Base-by-base conservation (phyloP, 495 filamentous ascomycete species). In the Cercophora scortea region DNA sequence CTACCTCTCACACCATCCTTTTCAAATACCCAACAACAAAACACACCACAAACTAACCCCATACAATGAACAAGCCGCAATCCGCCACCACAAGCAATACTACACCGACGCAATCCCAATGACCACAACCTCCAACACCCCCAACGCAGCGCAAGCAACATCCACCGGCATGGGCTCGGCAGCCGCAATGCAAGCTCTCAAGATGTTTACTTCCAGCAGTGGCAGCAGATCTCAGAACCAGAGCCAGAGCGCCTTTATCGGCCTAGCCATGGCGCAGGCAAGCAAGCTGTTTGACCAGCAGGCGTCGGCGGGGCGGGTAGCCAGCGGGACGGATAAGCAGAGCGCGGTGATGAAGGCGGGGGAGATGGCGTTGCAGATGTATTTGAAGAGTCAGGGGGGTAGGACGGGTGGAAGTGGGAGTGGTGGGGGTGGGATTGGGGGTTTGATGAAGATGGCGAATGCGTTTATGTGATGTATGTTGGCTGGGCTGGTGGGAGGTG, bases 121-220 rank as follows among this genome's bases (percentile, higher is more conserved):
- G 25, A 25, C 25, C 25, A 2, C 49, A 50, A 16, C 53, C 50
- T 12, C 25, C 25, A 25, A 25, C 25, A 5, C 25, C 2, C 25
- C 25, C 25, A 2, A 25, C 25, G 25, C 25, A 25, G 25, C n/a
- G 38, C 45, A 59, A 7, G 71, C 74, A 8, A 68, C 69, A 16
- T 67, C 71, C 16, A 56, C 57, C 13, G 59, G 66, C 43, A 72
- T 86, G 60, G 83, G 82, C 38, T 65, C 69, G 15, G 83, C 82
- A 1, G 80, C 83, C 4, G 83, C 83, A n/a, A 75, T 86, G 76
- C 77, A 87, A 61, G 83, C 83, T 0, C 61, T 86, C 41, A 85
- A 85, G 71, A 75, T 81, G 71, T 86, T 85, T 61, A 70, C 65
- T 6, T 63, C 70, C 6, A 74, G 76, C 18, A 61, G 49, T 56